Evolutionary conservation across 306 rosid species (phyloP).

Genomic region (Quercus alba): DNA sequence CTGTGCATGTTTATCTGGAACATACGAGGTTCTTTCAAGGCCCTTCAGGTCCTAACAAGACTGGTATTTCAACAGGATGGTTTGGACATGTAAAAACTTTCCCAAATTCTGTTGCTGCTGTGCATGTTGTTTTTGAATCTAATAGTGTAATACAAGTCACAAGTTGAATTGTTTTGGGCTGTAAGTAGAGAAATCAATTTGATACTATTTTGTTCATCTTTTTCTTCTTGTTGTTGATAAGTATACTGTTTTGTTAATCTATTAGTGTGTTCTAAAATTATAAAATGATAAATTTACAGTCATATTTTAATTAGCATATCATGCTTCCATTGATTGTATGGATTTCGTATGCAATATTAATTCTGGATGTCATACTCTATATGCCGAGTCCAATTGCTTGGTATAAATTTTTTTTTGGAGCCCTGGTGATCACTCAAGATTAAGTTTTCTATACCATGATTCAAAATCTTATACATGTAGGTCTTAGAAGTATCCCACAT

Average conservation of each 20-base stretch:
- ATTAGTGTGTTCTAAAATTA: neutral
- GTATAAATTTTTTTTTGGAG: neutral
- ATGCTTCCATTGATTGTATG: neutral
- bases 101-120: neutral
- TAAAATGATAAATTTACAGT: neutral
- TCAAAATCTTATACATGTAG: neutral
- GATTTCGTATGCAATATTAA: neutral
- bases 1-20: neutral
- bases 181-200: neutral
- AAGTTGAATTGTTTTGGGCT: neutral
- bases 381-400: neutral
- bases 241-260: neutral
- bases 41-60: neutral
- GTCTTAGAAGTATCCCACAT: neutral
- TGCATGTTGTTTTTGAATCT: neutral
- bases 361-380: neutral
- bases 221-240: no score
- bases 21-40: neutral
- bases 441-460: neutral
- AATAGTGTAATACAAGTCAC: neutral
- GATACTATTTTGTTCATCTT: neutral
- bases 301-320: neutral
- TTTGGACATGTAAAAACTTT: neutral
- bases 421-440: neutral
- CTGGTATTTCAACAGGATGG: neutral